These are phyloP conservation scores for Leccinum sublutescens DNA, from an alignment of 768 basidiomycete genomes.

Conservation along the genomic window DNA sequence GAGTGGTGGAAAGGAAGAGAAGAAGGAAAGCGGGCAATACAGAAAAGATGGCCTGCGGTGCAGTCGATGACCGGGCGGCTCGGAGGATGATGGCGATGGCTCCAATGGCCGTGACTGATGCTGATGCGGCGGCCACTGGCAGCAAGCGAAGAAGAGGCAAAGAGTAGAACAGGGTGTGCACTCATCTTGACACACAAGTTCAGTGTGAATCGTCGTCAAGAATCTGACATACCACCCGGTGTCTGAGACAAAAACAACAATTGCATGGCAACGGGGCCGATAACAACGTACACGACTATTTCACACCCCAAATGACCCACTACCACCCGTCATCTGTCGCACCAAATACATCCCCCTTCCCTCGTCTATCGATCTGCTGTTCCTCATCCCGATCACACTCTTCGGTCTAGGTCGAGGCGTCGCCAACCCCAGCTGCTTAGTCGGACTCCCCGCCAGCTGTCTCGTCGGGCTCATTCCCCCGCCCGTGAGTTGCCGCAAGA, in stretches of 20 bases:
- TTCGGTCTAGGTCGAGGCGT: slow-evolving; percentile 62
- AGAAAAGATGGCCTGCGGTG: background rate
- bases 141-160: background rate
- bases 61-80: slow-evolving; percentile 6
- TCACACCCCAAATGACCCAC: slow-evolving; percentile 27
- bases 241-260: slow-evolving; percentile 2
- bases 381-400: slow-evolving; percentile 73
- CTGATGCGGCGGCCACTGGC: slow-evolving; percentile 9
- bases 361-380: slow-evolving; percentile 61
- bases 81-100: background rate
- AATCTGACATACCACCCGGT: too few relatives aligned
- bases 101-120: slow-evolving; percentile 1
- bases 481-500: slow-evolving; percentile 61
- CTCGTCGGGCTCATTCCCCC: slow-evolving; percentile 66
- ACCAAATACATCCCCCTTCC: slow-evolving; percentile 71
- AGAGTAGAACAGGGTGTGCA: background rate
- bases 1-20: slow-evolving; percentile 14
- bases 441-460: slow-evolving; percentile 64
- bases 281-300: slow-evolving; percentile 5
- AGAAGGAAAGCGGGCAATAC: slow-evolving; percentile 4
- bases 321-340: slow-evolving; percentile 70
- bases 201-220: background rate
- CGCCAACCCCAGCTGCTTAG: slow-evolving; percentile 56
- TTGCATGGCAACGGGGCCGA: slow-evolving; percentile 17
- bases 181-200: background rate